Evolutionary conservation across 148 eudicot species (phyloP).

Genomic region (Spergularia bocconei): DNA sequence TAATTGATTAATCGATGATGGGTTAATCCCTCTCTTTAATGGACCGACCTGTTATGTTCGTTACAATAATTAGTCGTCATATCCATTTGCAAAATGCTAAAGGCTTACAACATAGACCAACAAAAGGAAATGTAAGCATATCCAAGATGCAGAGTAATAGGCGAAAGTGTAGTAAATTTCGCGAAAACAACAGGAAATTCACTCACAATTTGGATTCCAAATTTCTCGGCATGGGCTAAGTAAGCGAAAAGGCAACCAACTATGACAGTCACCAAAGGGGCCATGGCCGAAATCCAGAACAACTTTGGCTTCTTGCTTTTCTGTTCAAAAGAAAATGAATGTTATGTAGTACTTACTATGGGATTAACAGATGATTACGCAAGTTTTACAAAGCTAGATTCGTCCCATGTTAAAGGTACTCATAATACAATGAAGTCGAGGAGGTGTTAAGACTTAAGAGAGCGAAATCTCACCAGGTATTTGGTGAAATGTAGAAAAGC

Average conservation of each 20-base stretch:
- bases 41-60: constrained; percentile 54
- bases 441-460: too few relatives aligned
- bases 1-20: constrained; percentile 43
- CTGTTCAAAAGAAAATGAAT: constrained; percentile 37
- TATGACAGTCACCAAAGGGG: constrained; percentile 61
- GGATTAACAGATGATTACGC: too few relatives aligned
- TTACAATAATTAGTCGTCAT: neutral
- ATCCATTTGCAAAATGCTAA: too few relatives aligned
- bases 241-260: constrained; percentile 67
- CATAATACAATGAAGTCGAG: too few relatives aligned
- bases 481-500: constrained; percentile 59
- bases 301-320: constrained; percentile 60
- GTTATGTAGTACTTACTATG: too few relatives aligned
- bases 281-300: constrained; percentile 81
- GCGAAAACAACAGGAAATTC: neutral
- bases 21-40: constrained; percentile 76
- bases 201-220: constrained; percentile 74
- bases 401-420: too few relatives aligned
- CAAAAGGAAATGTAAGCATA: too few relatives aligned
- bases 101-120: too few relatives aligned
- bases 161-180: neutral
- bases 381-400: too few relatives aligned
- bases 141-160: neutral
- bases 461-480: constrained; percentile 44
- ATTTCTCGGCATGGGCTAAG: constrained; percentile 63